Evolutionary conservation across 129 eudicot species (phyloP).

Genomic region (Cynara cardunculus): DNA sequence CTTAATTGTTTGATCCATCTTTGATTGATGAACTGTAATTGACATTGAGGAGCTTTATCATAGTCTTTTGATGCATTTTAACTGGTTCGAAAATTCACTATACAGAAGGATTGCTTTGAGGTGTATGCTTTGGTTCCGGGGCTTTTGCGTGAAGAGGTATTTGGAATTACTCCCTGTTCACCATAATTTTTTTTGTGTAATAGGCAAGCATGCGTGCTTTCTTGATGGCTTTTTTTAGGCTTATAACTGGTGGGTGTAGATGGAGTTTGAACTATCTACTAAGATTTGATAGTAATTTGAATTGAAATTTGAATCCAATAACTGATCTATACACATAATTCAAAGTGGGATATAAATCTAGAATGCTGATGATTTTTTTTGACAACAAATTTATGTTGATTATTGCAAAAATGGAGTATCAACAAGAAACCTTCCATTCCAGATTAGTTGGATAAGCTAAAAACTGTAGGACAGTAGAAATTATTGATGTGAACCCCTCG

Average conservation of each 20-base stretch:
- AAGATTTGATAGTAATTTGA: no score
- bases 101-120: slow-evolving; percentile 96
- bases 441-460: no score
- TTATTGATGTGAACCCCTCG: no score
- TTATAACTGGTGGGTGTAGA: neutral
- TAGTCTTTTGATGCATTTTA: neutral
- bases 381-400: no score
- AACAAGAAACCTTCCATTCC: no score
- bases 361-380: no score
- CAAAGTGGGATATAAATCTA: no score
- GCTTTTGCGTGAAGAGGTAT: slow-evolving; percentile 96
- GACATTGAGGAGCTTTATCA: neutral
- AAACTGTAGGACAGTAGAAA: no score
- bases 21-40: neutral
- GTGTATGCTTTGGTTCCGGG: slow-evolving; percentile 99
- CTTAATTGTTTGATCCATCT: neutral
- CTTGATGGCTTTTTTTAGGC: neutral
- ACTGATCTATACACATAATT: neutral
- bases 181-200: neutral
- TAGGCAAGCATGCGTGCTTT: neutral
- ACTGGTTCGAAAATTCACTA: neutral
- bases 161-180: neutral
- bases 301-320: neutral
- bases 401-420: no score
- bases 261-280: neutral